Evolutionary conservation across 345 rosid species (phyloP), one percentile per base, ranked within the genome.

Genomic region (Durio zibethinus): DNA sequence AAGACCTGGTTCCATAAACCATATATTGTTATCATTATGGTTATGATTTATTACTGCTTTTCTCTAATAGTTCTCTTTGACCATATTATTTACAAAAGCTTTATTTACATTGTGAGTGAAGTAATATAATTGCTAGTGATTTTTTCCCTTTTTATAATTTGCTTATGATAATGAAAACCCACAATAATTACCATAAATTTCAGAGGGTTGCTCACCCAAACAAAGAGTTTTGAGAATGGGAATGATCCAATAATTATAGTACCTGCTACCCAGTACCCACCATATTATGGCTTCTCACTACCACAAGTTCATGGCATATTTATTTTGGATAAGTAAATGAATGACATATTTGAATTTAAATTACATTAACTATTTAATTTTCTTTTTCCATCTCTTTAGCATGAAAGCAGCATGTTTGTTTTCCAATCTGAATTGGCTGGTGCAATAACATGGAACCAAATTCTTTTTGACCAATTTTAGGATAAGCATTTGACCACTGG

Each of bases 381-480:
- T 74, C 25, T 74, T 42, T 40, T 2, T 42, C 56, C 27, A 5
- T 29, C 0, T n/a, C 8, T 42, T 57, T 21, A 7, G 77, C 31
- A 15, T 74, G 20, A 16, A 25, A 36, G 54, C 40, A 27, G 29
- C 57, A 18, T 60, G 40, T 16, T 16, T 60, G 18, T 59, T 42
- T 38, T 25, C 56, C 36, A 35, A 35, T 57, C 27, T 16, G 25
- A 29, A 48, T 29, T 45, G 56, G 14, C 48, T 47, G 43, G 14
- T 62, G 72, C 72, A 64, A 64, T 64, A 45, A 12, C 56, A 27
- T 64, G 76, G 69, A 31, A 16, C n/a, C n/a, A 25, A 31, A 18
- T 48, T 48, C n/a, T 52, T 65, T 45, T 36, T 52, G 47, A 54
- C 47, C 38, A 33, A 20, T 50, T 65, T 65, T 31, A 56, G n/a